These are phyloP conservation scores for Prunus mira DNA, from an alignment of 306 rosid genomes.

Conservation along the genomic window DNA sequence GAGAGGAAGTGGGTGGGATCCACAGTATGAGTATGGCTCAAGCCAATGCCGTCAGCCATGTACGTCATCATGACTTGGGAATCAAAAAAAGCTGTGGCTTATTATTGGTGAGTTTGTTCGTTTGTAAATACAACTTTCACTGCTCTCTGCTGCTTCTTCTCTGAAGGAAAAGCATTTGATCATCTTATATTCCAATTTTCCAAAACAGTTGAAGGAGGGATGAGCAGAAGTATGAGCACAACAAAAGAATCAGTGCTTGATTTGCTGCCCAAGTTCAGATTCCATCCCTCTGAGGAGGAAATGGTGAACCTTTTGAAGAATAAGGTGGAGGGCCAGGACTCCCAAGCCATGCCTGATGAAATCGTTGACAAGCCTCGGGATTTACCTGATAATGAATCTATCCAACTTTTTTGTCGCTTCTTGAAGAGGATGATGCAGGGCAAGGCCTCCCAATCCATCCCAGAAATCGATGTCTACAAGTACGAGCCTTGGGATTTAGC, in stretches of 20 bases:
- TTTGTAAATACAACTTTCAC: neutral
- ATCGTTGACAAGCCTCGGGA: slow-evolving; percentile 35
- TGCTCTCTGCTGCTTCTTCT: neutral
- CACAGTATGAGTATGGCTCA: no score
- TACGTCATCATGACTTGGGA: neutral
- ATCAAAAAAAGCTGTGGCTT: neutral
- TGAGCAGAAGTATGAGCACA: neutral
- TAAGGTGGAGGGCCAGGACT: slow-evolving; percentile 26
- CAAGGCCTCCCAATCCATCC: slow-evolving; percentile 14
- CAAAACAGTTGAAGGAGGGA: neutral
- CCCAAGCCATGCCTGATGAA: slow-evolving; percentile 14
- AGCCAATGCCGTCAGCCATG: no score
- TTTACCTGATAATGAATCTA: slow-evolving; percentile 31
- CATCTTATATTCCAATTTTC: neutral
- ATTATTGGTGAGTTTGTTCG: neutral
- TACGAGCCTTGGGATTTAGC: slow-evolving; percentile 57
- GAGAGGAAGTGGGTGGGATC: no score
- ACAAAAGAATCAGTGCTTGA: neutral
- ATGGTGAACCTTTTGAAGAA: slow-evolving; percentile 15
- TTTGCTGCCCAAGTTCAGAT: neutral
- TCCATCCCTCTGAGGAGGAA: neutral
- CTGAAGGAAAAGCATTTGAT: neutral
- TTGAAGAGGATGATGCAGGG: slow-evolving; percentile 36
- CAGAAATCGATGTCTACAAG: slow-evolving; percentile 39
- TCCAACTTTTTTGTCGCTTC: slow-evolving; percentile 13